Percentiles rank a stretch among this genome's conserved stretches.
Conservation (phyloP, 345 rosid genomes). For the Gossypium turneri region DNA sequence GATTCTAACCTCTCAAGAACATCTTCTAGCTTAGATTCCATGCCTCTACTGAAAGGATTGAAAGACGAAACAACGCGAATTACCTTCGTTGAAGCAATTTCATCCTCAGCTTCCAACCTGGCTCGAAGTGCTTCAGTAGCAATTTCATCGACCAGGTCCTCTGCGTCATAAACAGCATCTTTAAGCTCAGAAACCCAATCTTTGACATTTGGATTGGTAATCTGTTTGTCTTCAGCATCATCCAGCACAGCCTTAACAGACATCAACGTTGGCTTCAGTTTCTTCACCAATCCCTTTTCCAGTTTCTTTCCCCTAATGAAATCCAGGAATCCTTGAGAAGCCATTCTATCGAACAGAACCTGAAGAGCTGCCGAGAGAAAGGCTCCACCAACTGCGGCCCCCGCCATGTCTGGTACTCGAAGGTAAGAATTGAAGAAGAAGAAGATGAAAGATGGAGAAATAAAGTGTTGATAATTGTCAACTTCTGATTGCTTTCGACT, state of each 20-base stretch:
- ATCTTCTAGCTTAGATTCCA: background rate
- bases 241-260: background rate
- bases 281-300: background rate
- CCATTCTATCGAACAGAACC: background rate
- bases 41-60: background rate
- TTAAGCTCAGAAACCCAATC: background rate
- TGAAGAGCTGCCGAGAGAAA: background rate
- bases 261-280: background rate
- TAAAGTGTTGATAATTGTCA: too few species aligned
- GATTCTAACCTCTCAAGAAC: background rate
- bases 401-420: background rate
- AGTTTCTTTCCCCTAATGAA: background rate
- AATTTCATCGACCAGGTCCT: background rate
- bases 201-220: background rate
- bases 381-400: background rate
- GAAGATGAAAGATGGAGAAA: background rate
- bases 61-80: background rate
- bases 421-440: background rate
- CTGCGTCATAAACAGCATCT: background rate
- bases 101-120: background rate
- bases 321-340: background rate
- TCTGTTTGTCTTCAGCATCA: conserved; percentile 1
- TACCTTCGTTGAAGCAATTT: background rate
- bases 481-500: too few species aligned
- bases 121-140: background rate